phyloP scores from a whole-genome alignment of 768 basidiomycete species.

The Suillus decipiens region DNA sequence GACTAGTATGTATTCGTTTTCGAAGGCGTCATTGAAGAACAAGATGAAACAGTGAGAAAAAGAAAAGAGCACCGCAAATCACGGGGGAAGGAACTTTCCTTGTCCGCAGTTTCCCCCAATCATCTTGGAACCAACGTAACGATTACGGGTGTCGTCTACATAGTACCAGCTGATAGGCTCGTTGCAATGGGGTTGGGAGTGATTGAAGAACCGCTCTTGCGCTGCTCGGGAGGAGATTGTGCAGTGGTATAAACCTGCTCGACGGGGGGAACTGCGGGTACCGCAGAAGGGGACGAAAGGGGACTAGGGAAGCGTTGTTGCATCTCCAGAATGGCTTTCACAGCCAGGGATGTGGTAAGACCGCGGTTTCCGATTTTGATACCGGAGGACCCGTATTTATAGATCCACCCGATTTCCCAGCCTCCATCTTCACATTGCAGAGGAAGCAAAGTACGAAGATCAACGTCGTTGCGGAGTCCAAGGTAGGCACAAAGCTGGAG shows the following conservation, averaged over 20 bases:
- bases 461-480: constrained; percentile 44
- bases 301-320: not conserved
- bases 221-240: not conserved
- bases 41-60: not conserved
- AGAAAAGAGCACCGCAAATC: not conserved
- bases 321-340: constrained; percentile 44
- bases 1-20: not conserved
- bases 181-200: not conserved
- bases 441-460: constrained; percentile 44
- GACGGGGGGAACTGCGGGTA: not conserved
- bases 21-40: not conserved
- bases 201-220: not conserved
- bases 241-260: not conserved
- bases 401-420: constrained; percentile 58
- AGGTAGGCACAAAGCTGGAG: constrained; percentile 45
- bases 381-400: constrained; percentile 51
- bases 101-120: not conserved
- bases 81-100: not conserved
- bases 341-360: constrained; percentile 53
- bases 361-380: constrained; percentile 56
- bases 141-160: not conserved
- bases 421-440: constrained; percentile 58
- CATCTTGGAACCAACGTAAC: not conserved
- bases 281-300: not conserved
- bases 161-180: not conserved